Base-by-base conservation (phyloP, 495 filamentous ascomycete genomes). In the Aspergillus sclerotioniger region DNA sequence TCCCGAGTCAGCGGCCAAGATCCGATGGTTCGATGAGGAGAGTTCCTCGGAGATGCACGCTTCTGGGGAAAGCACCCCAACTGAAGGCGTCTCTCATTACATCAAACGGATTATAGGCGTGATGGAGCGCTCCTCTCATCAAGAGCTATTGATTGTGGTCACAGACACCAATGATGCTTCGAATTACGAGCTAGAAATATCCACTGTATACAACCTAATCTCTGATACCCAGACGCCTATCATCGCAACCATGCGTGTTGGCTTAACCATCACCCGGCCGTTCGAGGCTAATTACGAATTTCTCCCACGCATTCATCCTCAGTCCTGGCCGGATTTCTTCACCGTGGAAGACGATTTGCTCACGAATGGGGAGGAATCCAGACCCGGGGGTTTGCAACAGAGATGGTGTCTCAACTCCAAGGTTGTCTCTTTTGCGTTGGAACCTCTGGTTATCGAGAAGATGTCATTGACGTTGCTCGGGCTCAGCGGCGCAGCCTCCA, bases 281-380 rank as follows among this genome's bases (percentile, higher is more conserved):
- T 96, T 98, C 60, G 90, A 96, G 72, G 88, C 91, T 8, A 90
- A 86, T 61, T 96, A 92, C 63, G 89, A 92, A 52, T 87, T 96
- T 62, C 76, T 83, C 2, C 91, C 94, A 13, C 82, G 85, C 3
- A 69, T 96, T 6, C 86, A 96, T 73, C 76, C 82, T 1, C 84
- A 87, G 51, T 79, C 82, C 8, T 98, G 93, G 93, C 93, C 95
- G 8, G 89, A 85, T 62, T 87, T 91, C 66, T 97, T 98, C 67
- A 76, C 82, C 6, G 63, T 83, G 21, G 63, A 67, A n/a, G 71
- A 77, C 0, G 71, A 74, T 9, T 47, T 71, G 54, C 65, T 75
- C 44, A 60, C 64, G 8, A 57, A 70, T 32, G 65, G 71, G 6
- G 41, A 56, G 12, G 51, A 20, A 15, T 41, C 64, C 20, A 73